Percentiles rank a stretch among this genome's conserved stretches.
Conservation (phyloP, 108 stramenopile species). For the Nitzschia palea region DNA sequence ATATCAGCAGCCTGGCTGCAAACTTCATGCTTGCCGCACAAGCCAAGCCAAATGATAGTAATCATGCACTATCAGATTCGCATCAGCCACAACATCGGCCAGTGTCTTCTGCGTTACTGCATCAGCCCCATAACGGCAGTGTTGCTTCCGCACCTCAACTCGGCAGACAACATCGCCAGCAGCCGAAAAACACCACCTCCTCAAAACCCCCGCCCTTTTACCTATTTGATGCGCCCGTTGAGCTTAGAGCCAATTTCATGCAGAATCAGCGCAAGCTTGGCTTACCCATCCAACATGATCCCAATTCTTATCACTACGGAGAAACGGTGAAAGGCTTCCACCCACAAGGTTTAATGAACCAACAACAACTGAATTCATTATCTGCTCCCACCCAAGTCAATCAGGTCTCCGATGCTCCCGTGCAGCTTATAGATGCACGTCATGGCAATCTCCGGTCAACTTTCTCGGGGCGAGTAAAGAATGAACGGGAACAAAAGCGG, state of each 20-base stretch:
- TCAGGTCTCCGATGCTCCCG: neutral
- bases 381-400: neutral
- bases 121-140: neutral
- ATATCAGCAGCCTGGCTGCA: conserved; percentile 10
- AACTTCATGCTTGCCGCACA: conserved; percentile 30
- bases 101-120: neutral
- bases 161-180: neutral
- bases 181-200: neutral
- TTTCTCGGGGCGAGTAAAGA: conserved; percentile 31
- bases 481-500: conserved; percentile 73
- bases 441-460: conserved; percentile 10
- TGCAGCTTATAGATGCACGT: conserved; percentile 38
- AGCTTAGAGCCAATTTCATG: conserved; percentile 44
- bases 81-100: neutral
- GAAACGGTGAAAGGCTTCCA: conserved; percentile 70
- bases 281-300: conserved; percentile 41
- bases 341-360: conserved; percentile 43
- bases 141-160: neutral
- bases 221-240: conserved; percentile 50
- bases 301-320: conserved; percentile 60
- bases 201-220: conserved; percentile 41
- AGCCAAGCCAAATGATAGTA: neutral
- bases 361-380: neutral
- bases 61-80: neutral
- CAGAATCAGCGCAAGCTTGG: conserved; percentile 19